Base-by-base conservation (phyloP, 2,329 filamentous ascomycete species). In the Colletotrichum viniferum region DNA sequence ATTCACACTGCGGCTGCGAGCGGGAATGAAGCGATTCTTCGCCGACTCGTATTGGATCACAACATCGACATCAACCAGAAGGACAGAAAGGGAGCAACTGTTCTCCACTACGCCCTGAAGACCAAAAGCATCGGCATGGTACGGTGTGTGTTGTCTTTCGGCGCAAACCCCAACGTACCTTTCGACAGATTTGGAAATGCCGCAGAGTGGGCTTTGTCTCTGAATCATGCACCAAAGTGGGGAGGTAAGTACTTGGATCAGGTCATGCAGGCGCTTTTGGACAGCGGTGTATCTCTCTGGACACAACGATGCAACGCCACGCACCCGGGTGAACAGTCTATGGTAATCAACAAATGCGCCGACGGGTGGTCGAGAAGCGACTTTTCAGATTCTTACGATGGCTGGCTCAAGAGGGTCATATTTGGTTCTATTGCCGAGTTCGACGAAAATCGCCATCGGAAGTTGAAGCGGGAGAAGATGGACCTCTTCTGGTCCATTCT, bases 221-320 rank as follows among this genome's bases (percentile, higher is more conserved):
- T 21, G 2, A 13, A 21, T 2, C 0, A 21, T 7, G 7, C 5
- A 0, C 5, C 10, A 48, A 13, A 7, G 3, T 21, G 43, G 18
- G 3, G 0, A 13, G 4, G 0, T 0, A 0, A 3, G 21, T 2
- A 48, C 1, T 48, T 48, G 5, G 1, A 48, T 10, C 5, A 21
- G 0, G 1, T 9, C 43, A 48, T 48, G 43, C 43, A 48, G 2
- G 43, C 43, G 3, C 43, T 48, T 0, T 21, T 48, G 10, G 43
- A 48, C 3, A 21, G 43, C 10, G 43, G 43, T 0, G 18, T 48
- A 7, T n/a, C 43, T 12, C 18, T n/a, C 0, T 48, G 43, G 43
- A 21, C 43, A 1, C 0, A 48, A 48, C 18, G 43, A 21, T 3
- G 18, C 0, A 48, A n/a, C 1, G 18, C 0, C 38, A 48, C 7